phyloP scores from a whole-genome alignment of 495 filamentous ascomycete genomes.

The Neurospora tetraspora region DNA sequence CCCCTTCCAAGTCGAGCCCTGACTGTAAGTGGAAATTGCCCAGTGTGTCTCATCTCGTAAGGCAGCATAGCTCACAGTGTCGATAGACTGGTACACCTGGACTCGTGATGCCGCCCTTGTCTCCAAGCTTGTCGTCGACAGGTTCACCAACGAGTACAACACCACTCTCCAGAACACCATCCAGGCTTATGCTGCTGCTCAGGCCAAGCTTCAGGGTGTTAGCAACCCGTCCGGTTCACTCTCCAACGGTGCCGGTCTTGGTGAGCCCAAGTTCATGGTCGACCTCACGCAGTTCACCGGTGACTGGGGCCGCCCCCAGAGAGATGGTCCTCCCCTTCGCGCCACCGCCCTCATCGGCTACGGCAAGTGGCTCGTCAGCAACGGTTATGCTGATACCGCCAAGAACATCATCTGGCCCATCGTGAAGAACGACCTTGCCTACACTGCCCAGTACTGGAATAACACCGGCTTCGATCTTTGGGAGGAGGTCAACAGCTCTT shows the following conservation, averaged over 20 bases:
- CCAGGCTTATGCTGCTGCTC: conserved; percentile 44
- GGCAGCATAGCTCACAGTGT: neutral
- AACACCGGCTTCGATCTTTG: conserved; percentile 60
- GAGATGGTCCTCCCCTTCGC: conserved; percentile 60
- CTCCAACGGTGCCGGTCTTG: conserved; percentile 40
- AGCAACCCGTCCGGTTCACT: conserved; percentile 50
- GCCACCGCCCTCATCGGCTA: conserved; percentile 48
- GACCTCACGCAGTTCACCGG: conserved; percentile 52
- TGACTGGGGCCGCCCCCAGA: conserved; percentile 61
- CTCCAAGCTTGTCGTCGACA: conserved; percentile 50
- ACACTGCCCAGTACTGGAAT: conserved; percentile 64
- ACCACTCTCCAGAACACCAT: conserved; percentile 41
- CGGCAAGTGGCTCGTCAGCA: conserved; percentile 36
- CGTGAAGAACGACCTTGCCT: conserved; percentile 57
- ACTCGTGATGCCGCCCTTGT: conserved; percentile 61
- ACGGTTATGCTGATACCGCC: conserved; percentile 35
- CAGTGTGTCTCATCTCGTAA: conserved; percentile 1
- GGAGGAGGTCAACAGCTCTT: conserved; percentile 56
- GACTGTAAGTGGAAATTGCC: conserved; percentile 41
- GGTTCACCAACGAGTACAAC: conserved; percentile 46
- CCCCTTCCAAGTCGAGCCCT: conserved; percentile 46
- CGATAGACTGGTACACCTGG: conserved; percentile 54
- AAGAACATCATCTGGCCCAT: conserved; percentile 47
- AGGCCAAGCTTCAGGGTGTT: conserved; percentile 52
- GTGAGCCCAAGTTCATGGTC: conserved; percentile 53